These are phyloP conservation scores for Solanum arcanum DNA, from an alignment of 257 asterid species.

Conservation along the genomic window DNA sequence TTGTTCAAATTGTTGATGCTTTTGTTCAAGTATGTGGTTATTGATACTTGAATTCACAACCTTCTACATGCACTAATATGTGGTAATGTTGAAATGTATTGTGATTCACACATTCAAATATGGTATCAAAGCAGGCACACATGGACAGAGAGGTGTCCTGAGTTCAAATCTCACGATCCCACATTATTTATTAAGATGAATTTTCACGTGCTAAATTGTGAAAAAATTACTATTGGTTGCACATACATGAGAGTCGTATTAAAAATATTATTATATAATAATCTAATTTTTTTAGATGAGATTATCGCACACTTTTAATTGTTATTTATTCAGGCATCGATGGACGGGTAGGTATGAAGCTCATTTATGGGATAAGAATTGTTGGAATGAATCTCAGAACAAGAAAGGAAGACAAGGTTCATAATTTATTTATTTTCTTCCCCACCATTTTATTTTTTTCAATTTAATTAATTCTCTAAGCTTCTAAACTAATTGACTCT, in stretches of 20 bases:
- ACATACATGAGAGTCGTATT: background rate
- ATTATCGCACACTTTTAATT: background rate
- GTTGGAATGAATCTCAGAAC: conserved; percentile 89
- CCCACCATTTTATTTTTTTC: background rate
- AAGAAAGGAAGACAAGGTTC: conserved; percentile 96
- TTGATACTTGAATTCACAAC: background rate
- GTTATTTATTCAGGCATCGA: conserved; percentile 39
- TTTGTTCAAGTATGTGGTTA: background rate
- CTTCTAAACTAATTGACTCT: background rate
- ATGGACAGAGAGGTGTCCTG: accelerated
- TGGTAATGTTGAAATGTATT: background rate
- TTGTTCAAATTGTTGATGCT: background rate
- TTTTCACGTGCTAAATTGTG: background rate
- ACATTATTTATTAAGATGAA: no score
- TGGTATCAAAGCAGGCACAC: background rate
- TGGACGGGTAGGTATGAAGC: conserved; percentile 94
- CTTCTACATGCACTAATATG: background rate
- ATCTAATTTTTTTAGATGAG: background rate
- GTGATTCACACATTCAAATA: background rate
- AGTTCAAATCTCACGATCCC: background rate
- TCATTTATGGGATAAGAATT: conserved; percentile 88
- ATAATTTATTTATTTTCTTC: background rate
- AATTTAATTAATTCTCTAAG: background rate
- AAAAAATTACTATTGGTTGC: background rate
- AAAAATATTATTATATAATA: background rate